Conservation (phyloP, 176 grass and related monocot species). For the Raddia distichophylla region DNA sequence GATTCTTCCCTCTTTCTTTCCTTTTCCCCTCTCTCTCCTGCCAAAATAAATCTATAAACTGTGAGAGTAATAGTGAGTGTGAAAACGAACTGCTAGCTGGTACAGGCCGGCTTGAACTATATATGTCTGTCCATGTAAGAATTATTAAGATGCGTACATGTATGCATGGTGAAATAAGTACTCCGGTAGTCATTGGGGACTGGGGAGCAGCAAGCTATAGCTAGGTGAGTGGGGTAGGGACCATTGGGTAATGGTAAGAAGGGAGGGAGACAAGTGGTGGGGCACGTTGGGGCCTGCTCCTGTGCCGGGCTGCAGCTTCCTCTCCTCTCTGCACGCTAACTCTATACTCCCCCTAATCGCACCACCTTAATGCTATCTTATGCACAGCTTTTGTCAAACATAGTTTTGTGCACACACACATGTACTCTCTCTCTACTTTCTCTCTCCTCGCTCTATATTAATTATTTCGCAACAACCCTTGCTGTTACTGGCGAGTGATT, state of each 20-base stretch:
- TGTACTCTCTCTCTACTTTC: slow-evolving; percentile 18
- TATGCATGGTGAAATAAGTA: too few relatives aligned
- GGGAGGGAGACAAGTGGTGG: slow-evolving; percentile 40
- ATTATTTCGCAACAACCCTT: slow-evolving; percentile 38
- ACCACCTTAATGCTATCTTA: slow-evolving; percentile 36
- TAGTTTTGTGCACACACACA: slow-evolving; percentile 58
- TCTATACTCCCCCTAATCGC: slow-evolving; percentile 46
- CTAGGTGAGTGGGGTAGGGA: too few relatives aligned
- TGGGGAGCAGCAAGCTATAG: too few relatives aligned
- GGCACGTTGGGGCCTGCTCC: slow-evolving; percentile 65
- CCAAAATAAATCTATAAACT: background rate
- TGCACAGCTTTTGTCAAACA: slow-evolving; percentile 54
- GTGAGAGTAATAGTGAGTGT: background rate
- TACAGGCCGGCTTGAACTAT: too few relatives aligned
- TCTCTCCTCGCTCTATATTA: slow-evolving; percentile 28
- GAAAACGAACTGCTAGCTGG: too few relatives aligned
- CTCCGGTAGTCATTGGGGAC: too few relatives aligned
- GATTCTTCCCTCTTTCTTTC: slow-evolving; percentile 7
- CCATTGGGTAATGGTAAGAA: background rate
- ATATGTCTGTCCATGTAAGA: too few relatives aligned
- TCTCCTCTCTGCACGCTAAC: slow-evolving; percentile 41
- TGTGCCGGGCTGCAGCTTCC: slow-evolving; percentile 59
- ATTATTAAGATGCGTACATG: too few relatives aligned
- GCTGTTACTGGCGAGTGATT: slow-evolving; percentile 38
- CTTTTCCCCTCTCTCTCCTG: background rate